Percentiles rank a stretch among this genome's conserved stretches.
phyloP scores from a whole-genome alignment of 148 eudicot genomes.

The Camellia japonica region DNA sequence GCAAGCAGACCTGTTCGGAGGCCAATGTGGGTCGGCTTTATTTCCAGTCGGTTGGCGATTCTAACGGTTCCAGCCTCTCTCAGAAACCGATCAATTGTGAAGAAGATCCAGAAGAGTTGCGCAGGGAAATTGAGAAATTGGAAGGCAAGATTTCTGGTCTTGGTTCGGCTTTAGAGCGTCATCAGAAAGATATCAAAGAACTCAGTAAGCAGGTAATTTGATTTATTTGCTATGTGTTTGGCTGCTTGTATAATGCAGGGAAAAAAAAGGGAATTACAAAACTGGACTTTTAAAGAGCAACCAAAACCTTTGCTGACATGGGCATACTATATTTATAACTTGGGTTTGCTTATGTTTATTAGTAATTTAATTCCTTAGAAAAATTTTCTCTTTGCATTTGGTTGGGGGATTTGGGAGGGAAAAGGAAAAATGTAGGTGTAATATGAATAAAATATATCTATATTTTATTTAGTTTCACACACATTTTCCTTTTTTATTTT shows the following conservation, averaged over 20 bases:
- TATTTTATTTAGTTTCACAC: no score
- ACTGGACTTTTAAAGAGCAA: no score
- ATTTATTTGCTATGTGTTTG: constrained; percentile 6
- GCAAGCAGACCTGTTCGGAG: constrained; percentile 72
- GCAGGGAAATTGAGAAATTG: constrained; percentile 57
- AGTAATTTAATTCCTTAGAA: no score
- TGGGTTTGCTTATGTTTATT: background rate
- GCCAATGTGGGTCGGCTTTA: constrained; percentile 68
- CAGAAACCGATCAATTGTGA: constrained; percentile 29
- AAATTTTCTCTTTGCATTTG: no score
- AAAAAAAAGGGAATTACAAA: background rate
- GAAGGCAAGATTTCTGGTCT: constrained; percentile 65
- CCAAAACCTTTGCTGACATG: background rate
- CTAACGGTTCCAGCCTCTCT: constrained; percentile 19
- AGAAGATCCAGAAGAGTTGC: constrained; percentile 51
- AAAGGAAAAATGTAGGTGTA: no score
- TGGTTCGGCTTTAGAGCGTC: constrained; percentile 29
- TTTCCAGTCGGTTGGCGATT: constrained; percentile 79
- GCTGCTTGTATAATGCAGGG: background rate
- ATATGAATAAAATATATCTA: no score
- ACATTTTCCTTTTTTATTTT: no score
- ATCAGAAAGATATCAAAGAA: constrained; percentile 44
- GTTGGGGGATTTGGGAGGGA: no score
- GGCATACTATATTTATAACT: background rate
- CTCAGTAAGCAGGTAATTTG: constrained; percentile 51